A percentile compares a stretch with the other conserved stretches of the same genome.
phyloP scores from a whole-genome alignment of 139 green algal genomes.

The Gonium pectorale region DNA sequence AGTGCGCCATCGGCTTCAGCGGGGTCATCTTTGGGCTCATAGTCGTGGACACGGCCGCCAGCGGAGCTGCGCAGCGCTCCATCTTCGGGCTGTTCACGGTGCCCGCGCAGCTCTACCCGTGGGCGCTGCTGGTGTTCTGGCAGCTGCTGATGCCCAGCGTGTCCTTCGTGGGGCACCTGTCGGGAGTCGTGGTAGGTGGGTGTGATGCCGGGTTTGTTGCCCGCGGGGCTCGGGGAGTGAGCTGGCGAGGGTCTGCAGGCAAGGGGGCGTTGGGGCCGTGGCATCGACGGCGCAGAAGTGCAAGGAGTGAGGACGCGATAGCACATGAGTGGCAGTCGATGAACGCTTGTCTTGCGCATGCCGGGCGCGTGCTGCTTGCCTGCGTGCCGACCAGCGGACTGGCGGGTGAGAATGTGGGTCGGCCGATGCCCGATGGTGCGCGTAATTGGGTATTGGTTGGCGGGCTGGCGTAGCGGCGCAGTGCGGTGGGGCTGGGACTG shows the following conservation, averaged over 20 bases:
- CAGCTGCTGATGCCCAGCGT: slow-evolving; percentile 79
- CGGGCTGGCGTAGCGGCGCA: too few relatives aligned
- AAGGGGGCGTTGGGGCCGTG: too few relatives aligned
- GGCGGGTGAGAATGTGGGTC: too few relatives aligned
- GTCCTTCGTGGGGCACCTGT: slow-evolving; percentile 83
- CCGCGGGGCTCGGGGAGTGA: background rate
- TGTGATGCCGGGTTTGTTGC: background rate
- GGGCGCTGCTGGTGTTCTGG: slow-evolving; percentile 77
- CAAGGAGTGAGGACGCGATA: too few relatives aligned
- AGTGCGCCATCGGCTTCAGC: slow-evolving; percentile 80
- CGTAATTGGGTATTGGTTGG: too few relatives aligned
- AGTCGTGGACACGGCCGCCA: slow-evolving; percentile 66
- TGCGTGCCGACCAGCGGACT: too few relatives aligned
- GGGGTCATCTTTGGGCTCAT: slow-evolving; percentile 85
- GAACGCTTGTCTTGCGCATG: too few relatives aligned
- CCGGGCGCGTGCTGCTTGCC: too few relatives aligned
- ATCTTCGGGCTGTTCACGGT: slow-evolving; percentile 79
- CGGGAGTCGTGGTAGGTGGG: slow-evolving; percentile 71
- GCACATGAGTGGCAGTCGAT: too few relatives aligned
- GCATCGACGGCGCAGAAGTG: too few relatives aligned
- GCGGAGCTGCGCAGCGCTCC: slow-evolving; percentile 39
- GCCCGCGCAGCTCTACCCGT: slow-evolving; percentile 71
- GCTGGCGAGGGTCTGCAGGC: background rate
- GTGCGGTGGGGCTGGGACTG: too few relatives aligned
- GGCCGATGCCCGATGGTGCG: too few relatives aligned